A percentile compares a stretch with the other conserved stretches of the same genome.
Evolutionary conservation across 192 early-diverging fungal species (phyloP).

Genomic region (Umbelopsis sp.): DNA sequence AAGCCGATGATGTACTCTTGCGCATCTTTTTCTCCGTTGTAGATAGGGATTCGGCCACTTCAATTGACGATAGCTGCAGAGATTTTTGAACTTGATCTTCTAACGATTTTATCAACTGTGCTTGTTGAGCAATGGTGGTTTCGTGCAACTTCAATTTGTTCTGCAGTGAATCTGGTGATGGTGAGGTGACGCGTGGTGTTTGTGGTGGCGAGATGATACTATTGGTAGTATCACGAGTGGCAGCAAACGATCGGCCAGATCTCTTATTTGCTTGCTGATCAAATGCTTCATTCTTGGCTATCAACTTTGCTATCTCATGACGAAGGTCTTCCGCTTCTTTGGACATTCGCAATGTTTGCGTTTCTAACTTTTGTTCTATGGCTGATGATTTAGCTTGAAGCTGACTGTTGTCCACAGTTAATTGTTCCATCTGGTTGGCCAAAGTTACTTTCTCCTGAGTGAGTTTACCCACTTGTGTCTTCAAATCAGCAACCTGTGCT

Average conservation of each 20-base stretch:
- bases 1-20: background rate
- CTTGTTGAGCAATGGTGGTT: conserved; percentile 16
- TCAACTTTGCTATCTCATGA: conserved; percentile 29
- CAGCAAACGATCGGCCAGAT: conserved; percentile 3
- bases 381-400: conserved; percentile 21
- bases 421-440: background rate
- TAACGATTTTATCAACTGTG: conserved; percentile 13
- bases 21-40: background rate
- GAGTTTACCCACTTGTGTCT: background rate
- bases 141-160: conserved; percentile 18
- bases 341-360: conserved; percentile 21
- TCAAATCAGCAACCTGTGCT: background rate
- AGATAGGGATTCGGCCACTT: background rate
- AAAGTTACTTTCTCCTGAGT: background rate
- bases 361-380: conserved; percentile 29
- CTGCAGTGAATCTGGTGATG: conserved; percentile 7
- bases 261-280: conserved; percentile 31
- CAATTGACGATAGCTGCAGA: background rate
- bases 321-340: conserved; percentile 28
- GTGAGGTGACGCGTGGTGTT: conserved; percentile 15
- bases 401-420: conserved; percentile 36
- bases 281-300: conserved; percentile 33
- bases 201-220: conserved; percentile 9
- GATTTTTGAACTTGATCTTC: conserved; percentile 16
- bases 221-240: background rate